These are phyloP conservation scores for Basidiobolus meristosporus DNA, from an alignment of 371 early-diverging fungal species.

Conservation along the genomic window DNA sequence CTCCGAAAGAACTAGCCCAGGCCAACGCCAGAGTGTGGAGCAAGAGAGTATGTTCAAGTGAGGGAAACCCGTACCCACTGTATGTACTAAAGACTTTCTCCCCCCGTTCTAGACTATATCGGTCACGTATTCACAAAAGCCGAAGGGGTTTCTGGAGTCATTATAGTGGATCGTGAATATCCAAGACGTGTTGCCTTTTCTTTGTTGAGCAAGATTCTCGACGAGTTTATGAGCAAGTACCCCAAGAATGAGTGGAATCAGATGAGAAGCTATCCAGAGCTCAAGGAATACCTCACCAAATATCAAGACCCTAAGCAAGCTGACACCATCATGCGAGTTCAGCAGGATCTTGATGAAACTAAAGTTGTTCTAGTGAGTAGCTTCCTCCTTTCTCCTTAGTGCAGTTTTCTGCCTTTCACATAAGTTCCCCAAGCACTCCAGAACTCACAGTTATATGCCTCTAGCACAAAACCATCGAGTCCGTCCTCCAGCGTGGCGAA, in stretches of 20 bases:
- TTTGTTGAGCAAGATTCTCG: constrained; percentile 63
- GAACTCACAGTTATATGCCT: background rate
- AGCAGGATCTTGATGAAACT: constrained; percentile 95
- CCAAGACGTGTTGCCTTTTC: constrained; percentile 83
- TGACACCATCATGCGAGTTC: constrained; percentile 88
- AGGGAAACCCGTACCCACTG: background rate
- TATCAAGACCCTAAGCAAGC: constrained; percentile 89
- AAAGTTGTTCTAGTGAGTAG: constrained; percentile 68
- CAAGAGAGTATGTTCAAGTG: constrained; percentile 38
- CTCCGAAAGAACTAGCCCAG: constrained; percentile 67
- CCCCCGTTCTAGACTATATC: constrained; percentile 39
- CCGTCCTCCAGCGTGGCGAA: constrained; percentile 89
- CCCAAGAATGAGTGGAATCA: constrained; percentile 30
- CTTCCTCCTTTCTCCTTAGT: background rate
- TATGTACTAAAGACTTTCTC: background rate
- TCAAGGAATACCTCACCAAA: constrained; percentile 47
- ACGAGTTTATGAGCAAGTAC: constrained; percentile 65
- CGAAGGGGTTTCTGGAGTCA: constrained; percentile 54
- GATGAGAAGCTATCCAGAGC: constrained; percentile 37
- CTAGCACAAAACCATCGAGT: constrained; percentile 92
- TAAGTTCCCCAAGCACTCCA: background rate
- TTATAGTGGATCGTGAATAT: constrained; percentile 80
- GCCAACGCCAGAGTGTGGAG: constrained; percentile 71
- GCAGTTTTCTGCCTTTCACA: background rate
- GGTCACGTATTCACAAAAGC: constrained; percentile 60